phyloP scores from a whole-genome alignment of 805 yeast genomes.

The Cyberlindnera mycetangii region DNA sequence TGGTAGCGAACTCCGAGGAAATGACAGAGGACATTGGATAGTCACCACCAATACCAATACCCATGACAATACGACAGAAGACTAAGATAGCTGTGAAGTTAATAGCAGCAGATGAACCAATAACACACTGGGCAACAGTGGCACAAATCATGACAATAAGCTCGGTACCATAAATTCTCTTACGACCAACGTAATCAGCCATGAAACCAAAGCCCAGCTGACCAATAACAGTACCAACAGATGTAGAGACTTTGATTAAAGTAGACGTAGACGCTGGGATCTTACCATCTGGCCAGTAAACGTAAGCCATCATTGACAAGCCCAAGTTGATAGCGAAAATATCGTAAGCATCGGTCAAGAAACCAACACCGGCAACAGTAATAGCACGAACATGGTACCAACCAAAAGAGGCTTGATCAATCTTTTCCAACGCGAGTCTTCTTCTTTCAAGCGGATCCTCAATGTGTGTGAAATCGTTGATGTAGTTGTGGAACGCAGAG shows the following conservation, averaged over 20 bases:
- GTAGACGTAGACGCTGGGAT: slow-evolving; percentile 75
- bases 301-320: slow-evolving; percentile 73
- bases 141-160: slow-evolving; percentile 81
- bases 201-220: slow-evolving; percentile 80
- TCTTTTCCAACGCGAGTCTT: slow-evolving; percentile 79
- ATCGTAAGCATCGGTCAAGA: slow-evolving; percentile 90
- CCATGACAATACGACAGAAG: slow-evolving; percentile 82
- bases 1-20: slow-evolving; percentile 88
- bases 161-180: slow-evolving; percentile 83
- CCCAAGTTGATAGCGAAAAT: slow-evolving; percentile 87
- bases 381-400: slow-evolving; percentile 84
- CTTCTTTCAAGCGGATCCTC: slow-evolving; percentile 86
- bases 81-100: slow-evolving; percentile 70
- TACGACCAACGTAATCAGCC: slow-evolving; percentile 84
- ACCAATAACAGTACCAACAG: slow-evolving; percentile 92
- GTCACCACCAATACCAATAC: slow-evolving; percentile 98
- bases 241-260: slow-evolving; percentile 80
- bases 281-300: slow-evolving; percentile 57
- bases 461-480: slow-evolving; percentile 76
- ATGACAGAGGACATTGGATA: slow-evolving; percentile 92
- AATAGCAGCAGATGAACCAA: slow-evolving; percentile 71
- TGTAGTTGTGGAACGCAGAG: slow-evolving; percentile 80
- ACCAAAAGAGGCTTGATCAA: slow-evolving; percentile 74
- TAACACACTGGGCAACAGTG: slow-evolving; percentile 70
- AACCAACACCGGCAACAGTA: slow-evolving; percentile 89